These are phyloP conservation scores for Fusarium sp. DNA, from an alignment of 2,329 filamentous ascomycete species.

Conservation along the genomic window DNA sequence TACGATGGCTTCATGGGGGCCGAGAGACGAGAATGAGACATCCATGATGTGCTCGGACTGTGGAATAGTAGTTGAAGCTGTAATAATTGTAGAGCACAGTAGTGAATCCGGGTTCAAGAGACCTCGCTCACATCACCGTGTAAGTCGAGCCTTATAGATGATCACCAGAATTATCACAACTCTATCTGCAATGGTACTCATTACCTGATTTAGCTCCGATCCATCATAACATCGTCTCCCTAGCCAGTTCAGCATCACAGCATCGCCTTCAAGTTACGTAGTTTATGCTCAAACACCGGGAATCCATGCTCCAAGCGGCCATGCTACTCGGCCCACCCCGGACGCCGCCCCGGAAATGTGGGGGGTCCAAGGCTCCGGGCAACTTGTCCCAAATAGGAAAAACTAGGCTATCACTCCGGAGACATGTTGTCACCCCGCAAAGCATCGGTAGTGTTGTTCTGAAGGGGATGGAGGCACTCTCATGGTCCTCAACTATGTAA, in stretches of 20 bases:
- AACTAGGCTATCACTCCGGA: constrained; percentile 22
- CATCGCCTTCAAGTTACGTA: neutral
- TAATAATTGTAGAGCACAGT: too few species aligned
- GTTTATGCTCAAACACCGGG: constrained; percentile 16
- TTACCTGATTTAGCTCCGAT: neutral
- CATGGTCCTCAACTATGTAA: neutral
- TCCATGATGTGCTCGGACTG: constrained; percentile 5
- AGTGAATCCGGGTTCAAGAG: neutral
- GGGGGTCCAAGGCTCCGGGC: constrained; percentile 9
- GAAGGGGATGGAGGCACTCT: constrained; percentile 18
- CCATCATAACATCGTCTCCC: neutral
- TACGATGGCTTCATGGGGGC: constrained; percentile 20
- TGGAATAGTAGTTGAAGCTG: neutral
- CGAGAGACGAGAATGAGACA: constrained; percentile 6
- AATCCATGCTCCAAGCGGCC: constrained; percentile 28
- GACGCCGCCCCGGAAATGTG: constrained; percentile 1
- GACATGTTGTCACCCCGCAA: constrained; percentile 14
- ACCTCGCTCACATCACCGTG: constrained; percentile 2
- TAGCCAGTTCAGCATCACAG: neutral
- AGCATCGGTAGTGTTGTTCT: constrained; percentile 26
- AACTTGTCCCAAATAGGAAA: constrained; percentile 36
- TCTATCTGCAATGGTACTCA: too few species aligned
- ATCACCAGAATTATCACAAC: neutral
- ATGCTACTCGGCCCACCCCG: constrained; percentile 13
- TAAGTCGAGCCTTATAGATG: constrained; percentile 18